phyloP scores from a whole-genome alignment of 2,329 filamentous ascomycete species.

The Septoria petroselini region DNA sequence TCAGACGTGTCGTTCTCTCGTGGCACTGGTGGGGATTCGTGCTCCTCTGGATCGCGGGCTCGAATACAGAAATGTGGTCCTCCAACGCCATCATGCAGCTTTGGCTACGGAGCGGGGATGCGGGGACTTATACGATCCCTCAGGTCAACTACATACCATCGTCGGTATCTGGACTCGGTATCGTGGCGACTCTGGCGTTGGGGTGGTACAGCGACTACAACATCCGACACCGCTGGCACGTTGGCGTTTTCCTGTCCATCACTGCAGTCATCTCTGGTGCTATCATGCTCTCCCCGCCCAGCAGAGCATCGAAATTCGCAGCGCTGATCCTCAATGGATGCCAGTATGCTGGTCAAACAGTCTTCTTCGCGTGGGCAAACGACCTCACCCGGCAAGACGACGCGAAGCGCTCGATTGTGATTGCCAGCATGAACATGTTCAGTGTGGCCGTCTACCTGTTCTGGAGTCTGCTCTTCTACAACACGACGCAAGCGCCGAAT shows the following conservation, averaged over 20 bases:
- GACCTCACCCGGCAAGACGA: conserved; percentile 29
- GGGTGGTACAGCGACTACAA: conserved; percentile 34
- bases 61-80: conserved; percentile 33
- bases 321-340: conserved; percentile 30
- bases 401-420: conserved; percentile 28
- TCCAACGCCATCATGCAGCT: conserved; percentile 33
- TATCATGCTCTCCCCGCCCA: conserved; percentile 27
- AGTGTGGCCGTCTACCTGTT: conserved; percentile 30
- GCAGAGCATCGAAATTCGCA: conserved; percentile 27
- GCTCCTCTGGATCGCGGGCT: conserved; percentile 30
- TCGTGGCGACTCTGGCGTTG: conserved; percentile 28
- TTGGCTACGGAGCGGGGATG: conserved; percentile 22
- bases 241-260: conserved; percentile 30
- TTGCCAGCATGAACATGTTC: conserved; percentile 33
- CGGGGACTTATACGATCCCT: conserved; percentile 25
- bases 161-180: conserved; percentile 29
- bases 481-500: conserved; percentile 29
- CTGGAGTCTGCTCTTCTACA: conserved; percentile 34
- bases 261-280: conserved; percentile 30
- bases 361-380: conserved; percentile 33
- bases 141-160: conserved; percentile 32
- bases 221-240: conserved; percentile 27
- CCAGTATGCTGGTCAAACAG: conserved; percentile 31
- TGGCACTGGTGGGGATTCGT: conserved; percentile 35
- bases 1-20: conserved; percentile 26